Evolutionary conservation across 371 early-diverging fungal genomes (phyloP), one percentile per base, ranked within the genome.

Genomic region (Circinella umbellata): DNA sequence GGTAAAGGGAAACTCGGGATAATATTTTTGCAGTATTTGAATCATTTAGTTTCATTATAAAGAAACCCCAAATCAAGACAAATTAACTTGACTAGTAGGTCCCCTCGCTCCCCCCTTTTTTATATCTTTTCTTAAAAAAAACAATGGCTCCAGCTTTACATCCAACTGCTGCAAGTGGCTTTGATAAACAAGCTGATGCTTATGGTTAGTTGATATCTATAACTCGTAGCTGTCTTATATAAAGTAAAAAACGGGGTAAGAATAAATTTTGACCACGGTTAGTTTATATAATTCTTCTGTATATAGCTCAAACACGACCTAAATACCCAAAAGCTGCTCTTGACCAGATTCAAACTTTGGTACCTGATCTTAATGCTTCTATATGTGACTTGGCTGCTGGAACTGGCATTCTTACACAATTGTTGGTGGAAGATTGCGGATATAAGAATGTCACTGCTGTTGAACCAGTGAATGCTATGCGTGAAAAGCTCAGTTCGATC

Each of bases 391-490:
- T 85, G n/a, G 85, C 77, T 5, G 82, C 85, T 10, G 85, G 85
- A 5, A 82, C 85, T 0, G 85, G 85, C 13, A 82, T 79, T 35
- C 78, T 85, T 76, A 82, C 82, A 1, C 59, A 71, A 27, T 66
- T 81, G 0, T 68, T 85, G 5, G 73, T 69, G 0, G 27, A 27
- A 27, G 60, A 69, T 11, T 34, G 49, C 4, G 77, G 80, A 0
- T 76, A 71, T 37, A 47, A 13, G 35, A 42, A 69, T 2, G 68
- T 85, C 0, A 78, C 78, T 3, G 82, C 85, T 2, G 82, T 88
- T 3, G 88, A 88, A 46, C 88, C 88, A 27, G 79, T 76, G 2
- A 77, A 74, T 4, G 72, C 61, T 10, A 88, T 88, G 88, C 79
- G 81, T 3, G 68, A 69, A 17, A 73, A 82, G 49, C 60, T 86